phyloP scores from a whole-genome alignment of 2,329 filamentous ascomycete genomes.

The Trichoderma koningii region DNA sequence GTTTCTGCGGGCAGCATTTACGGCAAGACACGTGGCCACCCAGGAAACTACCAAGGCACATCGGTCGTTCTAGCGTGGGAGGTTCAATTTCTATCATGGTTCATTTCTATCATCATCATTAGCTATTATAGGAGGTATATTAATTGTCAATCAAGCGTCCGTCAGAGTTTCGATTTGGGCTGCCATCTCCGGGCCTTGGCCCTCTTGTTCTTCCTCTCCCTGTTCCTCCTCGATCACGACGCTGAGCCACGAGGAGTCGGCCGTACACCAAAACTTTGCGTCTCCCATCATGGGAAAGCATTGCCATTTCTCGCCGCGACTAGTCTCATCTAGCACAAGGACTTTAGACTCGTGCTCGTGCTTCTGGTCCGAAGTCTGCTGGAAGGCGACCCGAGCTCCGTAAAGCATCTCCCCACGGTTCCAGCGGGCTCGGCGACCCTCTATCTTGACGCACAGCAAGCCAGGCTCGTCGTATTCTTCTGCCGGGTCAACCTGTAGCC shows the following conservation, averaged over 20 bases:
- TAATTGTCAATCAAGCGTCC: no score
- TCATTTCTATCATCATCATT: not conserved
- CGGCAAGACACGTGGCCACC: not conserved
- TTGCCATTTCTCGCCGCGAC: not conserved
- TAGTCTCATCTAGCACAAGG: no score
- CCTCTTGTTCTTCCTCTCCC: not conserved
- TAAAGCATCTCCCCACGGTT: not conserved
- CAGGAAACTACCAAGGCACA: not conserved
- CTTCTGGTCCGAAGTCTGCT: not conserved
- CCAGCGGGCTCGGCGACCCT: not conserved
- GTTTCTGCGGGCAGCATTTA: not conserved
- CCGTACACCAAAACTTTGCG: not conserved
- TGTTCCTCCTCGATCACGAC: not conserved
- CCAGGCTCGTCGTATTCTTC: not conserved
- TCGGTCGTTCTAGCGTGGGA: no score
- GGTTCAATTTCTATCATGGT: not conserved
- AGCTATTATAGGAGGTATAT: no score
- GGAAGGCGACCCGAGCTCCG: not conserved
- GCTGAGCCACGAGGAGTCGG: not conserved
- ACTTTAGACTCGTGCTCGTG: not conserved
- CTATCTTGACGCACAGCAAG: not conserved
- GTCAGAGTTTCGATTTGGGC: no score
- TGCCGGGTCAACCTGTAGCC: not conserved
- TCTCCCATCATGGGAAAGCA: not conserved
- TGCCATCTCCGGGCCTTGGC: no score